Evolutionary conservation across 2,329 filamentous ascomycete species (phyloP).

Genomic region (Ophiocordyceps polyrhachis-furcata): DNA sequence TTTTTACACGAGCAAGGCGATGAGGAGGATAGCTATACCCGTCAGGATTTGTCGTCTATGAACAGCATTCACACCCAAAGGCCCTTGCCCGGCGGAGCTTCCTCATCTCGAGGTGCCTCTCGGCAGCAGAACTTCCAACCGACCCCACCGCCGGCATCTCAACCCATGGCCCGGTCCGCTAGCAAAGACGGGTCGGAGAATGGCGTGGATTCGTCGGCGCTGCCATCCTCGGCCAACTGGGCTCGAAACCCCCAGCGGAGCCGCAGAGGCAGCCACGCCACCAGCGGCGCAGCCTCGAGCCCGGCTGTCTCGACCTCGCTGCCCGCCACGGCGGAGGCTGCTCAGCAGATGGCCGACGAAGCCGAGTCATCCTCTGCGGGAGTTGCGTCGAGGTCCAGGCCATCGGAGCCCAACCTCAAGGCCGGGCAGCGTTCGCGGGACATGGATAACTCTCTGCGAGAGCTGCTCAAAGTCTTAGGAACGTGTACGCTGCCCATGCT

Average conservation of each 20-base stretch:
- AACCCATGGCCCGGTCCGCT: constrained; percentile 55
- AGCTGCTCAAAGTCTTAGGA: constrained; percentile 18
- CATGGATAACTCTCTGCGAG: constrained; percentile 12
- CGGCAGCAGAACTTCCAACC: constrained; percentile 26
- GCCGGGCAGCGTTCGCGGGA: background rate
- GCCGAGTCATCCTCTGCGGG: constrained; percentile 11
- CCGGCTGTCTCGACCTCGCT: constrained; percentile 49
- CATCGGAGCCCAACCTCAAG: constrained; percentile 3
- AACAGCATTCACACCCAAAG: constrained; percentile 74
- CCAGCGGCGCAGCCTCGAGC: constrained; percentile 65
- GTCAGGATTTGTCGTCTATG: constrained; percentile 86
- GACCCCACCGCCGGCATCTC: constrained; percentile 24
- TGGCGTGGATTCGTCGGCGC: constrained; percentile 65
- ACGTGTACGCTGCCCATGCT: constrained; percentile 15
- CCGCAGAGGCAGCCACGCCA: constrained; percentile 60
- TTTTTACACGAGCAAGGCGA: constrained; percentile 97
- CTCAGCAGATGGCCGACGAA: constrained; percentile 23
- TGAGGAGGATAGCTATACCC: constrained; percentile 88
- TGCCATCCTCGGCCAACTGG: constrained; percentile 90
- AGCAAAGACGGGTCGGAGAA: constrained; percentile 59
- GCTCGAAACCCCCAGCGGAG: constrained; percentile 52
- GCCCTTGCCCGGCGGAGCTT: constrained; percentile 31
- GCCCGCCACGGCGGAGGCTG: constrained; percentile 31
- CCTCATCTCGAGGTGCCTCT: constrained; percentile 33
- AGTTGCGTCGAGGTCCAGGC: constrained; percentile 4